Conservation (phyloP, 495 filamentous ascomycete species). For the Penicillium mononematosum region DNA sequence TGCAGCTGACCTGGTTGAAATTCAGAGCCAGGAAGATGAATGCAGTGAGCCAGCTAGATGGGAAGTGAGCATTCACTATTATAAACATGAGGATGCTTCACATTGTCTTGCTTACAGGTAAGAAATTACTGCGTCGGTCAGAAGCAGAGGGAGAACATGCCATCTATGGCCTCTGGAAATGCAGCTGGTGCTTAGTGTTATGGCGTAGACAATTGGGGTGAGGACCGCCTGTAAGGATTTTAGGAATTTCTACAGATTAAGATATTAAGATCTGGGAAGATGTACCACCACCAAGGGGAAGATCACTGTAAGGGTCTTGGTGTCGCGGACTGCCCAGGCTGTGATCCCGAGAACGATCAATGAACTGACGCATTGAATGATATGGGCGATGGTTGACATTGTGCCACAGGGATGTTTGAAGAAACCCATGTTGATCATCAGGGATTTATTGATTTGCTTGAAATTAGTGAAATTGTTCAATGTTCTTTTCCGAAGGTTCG, state of each 20-base stretch:
- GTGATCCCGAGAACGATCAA: conserved; percentile 25
- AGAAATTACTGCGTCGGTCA: conserved; percentile 14
- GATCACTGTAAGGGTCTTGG: conserved; percentile 26
- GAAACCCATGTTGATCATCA: neutral
- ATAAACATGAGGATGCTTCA: neutral
- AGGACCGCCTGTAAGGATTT: conserved; percentile 8
- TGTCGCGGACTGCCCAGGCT: conserved; percentile 20
- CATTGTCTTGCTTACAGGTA: conserved; percentile 16
- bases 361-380: conserved; percentile 18
- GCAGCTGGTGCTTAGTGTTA: conserved; percentile 14
- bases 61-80: neutral
- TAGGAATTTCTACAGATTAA: neutral
- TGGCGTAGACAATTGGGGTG: conserved; percentile 10
- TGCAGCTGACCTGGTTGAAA: conserved; percentile 22
- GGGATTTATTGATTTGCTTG: neutral
- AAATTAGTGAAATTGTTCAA: neutral
- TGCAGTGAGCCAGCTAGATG: conserved; percentile 22
- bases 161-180: conserved; percentile 10
- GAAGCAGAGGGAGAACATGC: conserved; percentile 16
- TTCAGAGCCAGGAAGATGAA: conserved; percentile 25
- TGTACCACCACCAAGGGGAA: conserved; percentile 20
- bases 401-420: conserved; percentile 1
- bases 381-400: conserved; percentile 12
- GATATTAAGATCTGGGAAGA: neutral
- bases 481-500: neutral